Percentiles rank a stretch among this genome's conserved stretches.
Evolutionary conservation across 257 asterid species (phyloP).

Genomic region (Ajuga chamaepitys): DNA sequence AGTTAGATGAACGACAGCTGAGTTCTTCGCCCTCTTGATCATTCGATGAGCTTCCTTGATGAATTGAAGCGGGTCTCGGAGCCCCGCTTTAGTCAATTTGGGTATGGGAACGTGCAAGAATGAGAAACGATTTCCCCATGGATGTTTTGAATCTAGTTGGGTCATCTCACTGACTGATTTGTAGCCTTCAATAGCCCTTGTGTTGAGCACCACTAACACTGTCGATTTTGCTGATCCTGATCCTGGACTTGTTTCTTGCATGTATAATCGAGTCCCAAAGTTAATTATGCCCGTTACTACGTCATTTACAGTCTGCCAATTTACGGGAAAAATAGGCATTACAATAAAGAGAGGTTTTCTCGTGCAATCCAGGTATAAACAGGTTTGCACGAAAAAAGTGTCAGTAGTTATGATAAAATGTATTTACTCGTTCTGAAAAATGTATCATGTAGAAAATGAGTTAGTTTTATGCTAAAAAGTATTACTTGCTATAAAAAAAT

Average conservation of each 20-base stretch:
- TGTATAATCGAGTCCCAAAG: conserved; percentile 51
- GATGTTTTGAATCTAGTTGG: conserved; percentile 40
- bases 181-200: conserved; percentile 52
- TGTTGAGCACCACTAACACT: conserved; percentile 52
- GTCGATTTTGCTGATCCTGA: conserved; percentile 30
- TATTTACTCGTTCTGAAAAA: too few species aligned
- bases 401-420: too few species aligned
- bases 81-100: conserved; percentile 8
- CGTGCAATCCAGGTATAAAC: too few species aligned
- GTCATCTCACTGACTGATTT: conserved; percentile 58
- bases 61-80: conserved; percentile 36
- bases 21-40: conserved; percentile 46
- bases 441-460: too few species aligned
- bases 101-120: conserved; percentile 49
- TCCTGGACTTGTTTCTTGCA: conserved; percentile 28
- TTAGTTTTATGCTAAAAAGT: too few species aligned
- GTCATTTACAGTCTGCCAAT: conserved; percentile 53
- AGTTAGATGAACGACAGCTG: conserved; percentile 41
- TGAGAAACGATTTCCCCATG: conserved; percentile 72
- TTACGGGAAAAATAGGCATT: background rate
- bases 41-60: conserved; percentile 30
- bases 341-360: too few species aligned
- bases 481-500: too few species aligned
- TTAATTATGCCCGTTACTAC: conserved; percentile 50
- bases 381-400: too few species aligned